Evolutionary conservation across 441 rosid genomes (phyloP).

Genomic region (Brassica balearica): DNA sequence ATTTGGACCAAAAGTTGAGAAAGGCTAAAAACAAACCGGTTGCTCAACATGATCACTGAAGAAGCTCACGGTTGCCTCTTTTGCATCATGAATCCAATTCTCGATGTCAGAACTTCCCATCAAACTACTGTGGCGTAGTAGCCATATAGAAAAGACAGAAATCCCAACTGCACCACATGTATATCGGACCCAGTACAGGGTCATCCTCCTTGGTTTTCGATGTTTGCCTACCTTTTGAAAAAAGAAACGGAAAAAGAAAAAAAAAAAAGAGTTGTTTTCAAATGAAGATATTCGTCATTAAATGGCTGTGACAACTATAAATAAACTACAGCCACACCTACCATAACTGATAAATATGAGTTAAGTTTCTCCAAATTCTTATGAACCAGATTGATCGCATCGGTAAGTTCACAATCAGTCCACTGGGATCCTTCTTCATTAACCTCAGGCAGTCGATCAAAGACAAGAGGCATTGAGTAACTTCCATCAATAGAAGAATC

Average conservation of each 20-base stretch:
- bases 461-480: slow-evolving; percentile 62
- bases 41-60: slow-evolving; percentile 90
- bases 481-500: slow-evolving; percentile 71
- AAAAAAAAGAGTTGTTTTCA: background rate
- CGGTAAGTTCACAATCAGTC: slow-evolving; percentile 75
- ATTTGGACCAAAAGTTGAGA: slow-evolving; percentile 40
- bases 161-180: slow-evolving; percentile 87
- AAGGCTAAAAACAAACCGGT: slow-evolving; percentile 63
- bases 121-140: slow-evolving; percentile 82
- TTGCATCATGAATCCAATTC: slow-evolving; percentile 86
- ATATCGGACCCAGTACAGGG: slow-evolving; percentile 81
- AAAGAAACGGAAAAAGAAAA: slow-evolving; percentile 15
- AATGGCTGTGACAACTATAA: slow-evolving; percentile 16
- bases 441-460: slow-evolving; percentile 70
- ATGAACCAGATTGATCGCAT: slow-evolving; percentile 69
- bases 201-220: slow-evolving; percentile 74
- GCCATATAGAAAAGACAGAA: slow-evolving; percentile 79
- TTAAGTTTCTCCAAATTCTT: slow-evolving; percentile 75
- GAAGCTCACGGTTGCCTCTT: slow-evolving; percentile 73
- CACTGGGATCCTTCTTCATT: slow-evolving; percentile 74
- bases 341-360: slow-evolving; percentile 66
- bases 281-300: slow-evolving; percentile 6
- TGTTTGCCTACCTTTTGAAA: slow-evolving; percentile 72
- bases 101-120: slow-evolving; percentile 96
- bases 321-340: slow-evolving; percentile 44